These are phyloP conservation scores for Diaporthe sp. DNA, from an alignment of 2,329 filamentous ascomycete species.

Conservation along the genomic window DNA sequence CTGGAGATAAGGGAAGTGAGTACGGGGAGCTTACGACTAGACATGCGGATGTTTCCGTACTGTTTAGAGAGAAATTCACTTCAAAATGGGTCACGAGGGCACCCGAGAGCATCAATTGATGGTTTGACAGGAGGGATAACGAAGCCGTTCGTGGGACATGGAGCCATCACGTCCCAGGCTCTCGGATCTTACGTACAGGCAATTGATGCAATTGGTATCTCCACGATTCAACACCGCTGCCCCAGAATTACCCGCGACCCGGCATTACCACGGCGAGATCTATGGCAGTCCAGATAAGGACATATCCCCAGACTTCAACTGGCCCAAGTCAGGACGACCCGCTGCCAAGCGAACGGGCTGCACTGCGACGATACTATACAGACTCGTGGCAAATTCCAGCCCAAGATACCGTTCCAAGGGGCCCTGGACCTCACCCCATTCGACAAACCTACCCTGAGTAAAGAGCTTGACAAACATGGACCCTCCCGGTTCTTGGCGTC, in stretches of 20 bases:
- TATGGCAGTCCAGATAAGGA: constrained; percentile 31
- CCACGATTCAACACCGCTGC: constrained; percentile 22
- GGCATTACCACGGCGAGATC: constrained; percentile 28
- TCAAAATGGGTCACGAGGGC: constrained; percentile 6
- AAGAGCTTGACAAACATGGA: constrained; percentile 34
- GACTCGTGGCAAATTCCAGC: constrained; percentile 20
- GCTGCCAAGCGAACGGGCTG: background rate
- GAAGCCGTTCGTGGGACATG: background rate
- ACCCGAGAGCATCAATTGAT: background rate
- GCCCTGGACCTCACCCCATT: background rate
- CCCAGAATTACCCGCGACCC: constrained; percentile 32
- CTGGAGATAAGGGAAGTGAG: constrained; percentile 21
- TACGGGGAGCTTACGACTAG: background rate
- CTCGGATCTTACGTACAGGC: constrained; percentile 28
- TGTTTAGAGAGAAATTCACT: background rate
- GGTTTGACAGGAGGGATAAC: background rate
- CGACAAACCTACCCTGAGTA: constrained; percentile 1
- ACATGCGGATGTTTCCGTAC: background rate
- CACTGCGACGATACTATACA: background rate
- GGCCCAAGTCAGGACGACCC: constrained; percentile 25
- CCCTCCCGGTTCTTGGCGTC: background rate
- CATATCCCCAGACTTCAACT: constrained; percentile 17
- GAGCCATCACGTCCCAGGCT: constrained; percentile 10
- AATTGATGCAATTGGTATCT: constrained; percentile 23
- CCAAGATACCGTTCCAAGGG: background rate